Percentiles rank a stretch among this genome's conserved stretches.
Conservation (phyloP, 2,329 filamentous ascomycete species). For the Fusarium drepaniforme region DNA sequence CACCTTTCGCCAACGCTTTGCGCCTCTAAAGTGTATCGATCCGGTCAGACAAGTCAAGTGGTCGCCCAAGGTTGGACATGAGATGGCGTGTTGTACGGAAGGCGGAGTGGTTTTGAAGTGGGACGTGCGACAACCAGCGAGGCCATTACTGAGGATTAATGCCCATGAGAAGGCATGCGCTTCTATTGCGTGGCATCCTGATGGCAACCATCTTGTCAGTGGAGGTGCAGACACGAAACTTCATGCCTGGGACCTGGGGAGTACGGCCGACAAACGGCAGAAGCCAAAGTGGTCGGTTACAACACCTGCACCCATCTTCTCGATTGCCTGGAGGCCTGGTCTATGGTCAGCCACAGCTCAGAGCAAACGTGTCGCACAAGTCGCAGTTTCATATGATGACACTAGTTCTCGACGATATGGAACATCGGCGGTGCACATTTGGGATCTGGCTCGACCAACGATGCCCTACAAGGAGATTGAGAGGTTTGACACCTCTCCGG, state of each 20-base stretch:
- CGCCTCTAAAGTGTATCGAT: conserved; percentile 54
- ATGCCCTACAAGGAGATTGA: conserved; percentile 77
- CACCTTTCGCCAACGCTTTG: conserved; percentile 63
- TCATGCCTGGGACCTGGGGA: conserved; percentile 74
- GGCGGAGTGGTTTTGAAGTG: conserved; percentile 72
- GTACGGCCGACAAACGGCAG: conserved; percentile 71
- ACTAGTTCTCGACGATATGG: conserved; percentile 65
- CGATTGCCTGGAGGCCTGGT: conserved; percentile 72
- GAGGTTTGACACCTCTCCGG: conserved; percentile 68
- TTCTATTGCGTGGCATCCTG: conserved; percentile 75
- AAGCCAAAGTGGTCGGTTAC: conserved; percentile 73
- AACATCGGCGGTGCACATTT: conserved; percentile 72
- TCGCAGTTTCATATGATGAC: conserved; percentile 73
- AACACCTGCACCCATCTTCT: conserved; percentile 70
- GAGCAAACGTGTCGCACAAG: conserved; percentile 69
- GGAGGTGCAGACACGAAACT: conserved; percentile 72
- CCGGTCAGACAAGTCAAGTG: conserved; percentile 72
- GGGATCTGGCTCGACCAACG: conserved; percentile 76
- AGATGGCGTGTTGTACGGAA: conserved; percentile 75
- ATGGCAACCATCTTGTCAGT: conserved; percentile 74
- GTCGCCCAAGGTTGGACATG: conserved; percentile 71
- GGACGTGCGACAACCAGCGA: conserved; percentile 68
- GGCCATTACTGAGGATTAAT: conserved; percentile 69
- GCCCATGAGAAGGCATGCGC: conserved; percentile 72
- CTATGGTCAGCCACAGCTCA: conserved; percentile 75